A percentile compares a stretch with the other conserved stretches of the same genome.
Conservation (phyloP, 2,329 filamentous ascomycete genomes). For the Macrophomina phaseolina region DNA sequence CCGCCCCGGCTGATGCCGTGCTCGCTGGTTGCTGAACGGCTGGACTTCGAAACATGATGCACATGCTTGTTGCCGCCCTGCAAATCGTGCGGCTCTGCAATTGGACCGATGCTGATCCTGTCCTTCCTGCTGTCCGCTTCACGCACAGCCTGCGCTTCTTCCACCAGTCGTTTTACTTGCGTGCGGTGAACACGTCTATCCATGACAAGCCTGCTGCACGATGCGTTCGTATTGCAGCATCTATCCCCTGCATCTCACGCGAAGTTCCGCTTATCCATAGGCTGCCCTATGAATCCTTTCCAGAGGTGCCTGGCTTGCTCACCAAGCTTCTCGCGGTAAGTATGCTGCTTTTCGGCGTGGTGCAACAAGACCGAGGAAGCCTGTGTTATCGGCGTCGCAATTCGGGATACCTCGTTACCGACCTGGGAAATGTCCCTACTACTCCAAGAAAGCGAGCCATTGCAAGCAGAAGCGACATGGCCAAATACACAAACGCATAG, state of each 20-base stretch:
- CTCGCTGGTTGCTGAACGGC: not conserved
- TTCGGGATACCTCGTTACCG: too few relatives aligned
- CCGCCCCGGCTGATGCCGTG: not conserved
- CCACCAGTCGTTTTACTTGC: not conserved
- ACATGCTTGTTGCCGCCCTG: not conserved
- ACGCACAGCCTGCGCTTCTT: not conserved
- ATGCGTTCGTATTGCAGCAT: conserved; percentile 8
- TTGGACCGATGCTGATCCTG: not conserved
- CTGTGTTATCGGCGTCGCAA: too few relatives aligned
- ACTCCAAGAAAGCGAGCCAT: too few relatives aligned
- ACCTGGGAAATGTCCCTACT: too few relatives aligned
- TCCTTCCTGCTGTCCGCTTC: not conserved
- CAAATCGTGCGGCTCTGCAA: conserved; percentile 16
- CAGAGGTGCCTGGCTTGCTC: not conserved
- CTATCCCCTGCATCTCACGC: not conserved
- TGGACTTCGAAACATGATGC: conserved; percentile 2
- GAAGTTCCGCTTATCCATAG: not conserved
- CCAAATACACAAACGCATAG: too few relatives aligned
- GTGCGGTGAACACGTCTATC: not conserved
- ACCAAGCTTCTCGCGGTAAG: not conserved
- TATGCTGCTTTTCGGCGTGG: not conserved
- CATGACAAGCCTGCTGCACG: not conserved
- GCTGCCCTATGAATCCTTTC: not conserved
- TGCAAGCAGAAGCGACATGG: too few relatives aligned
- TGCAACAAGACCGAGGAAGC: too few relatives aligned